These are phyloP conservation scores for Mycena latifolia DNA, from an alignment of 768 basidiomycete genomes.

Conservation along the genomic window DNA sequence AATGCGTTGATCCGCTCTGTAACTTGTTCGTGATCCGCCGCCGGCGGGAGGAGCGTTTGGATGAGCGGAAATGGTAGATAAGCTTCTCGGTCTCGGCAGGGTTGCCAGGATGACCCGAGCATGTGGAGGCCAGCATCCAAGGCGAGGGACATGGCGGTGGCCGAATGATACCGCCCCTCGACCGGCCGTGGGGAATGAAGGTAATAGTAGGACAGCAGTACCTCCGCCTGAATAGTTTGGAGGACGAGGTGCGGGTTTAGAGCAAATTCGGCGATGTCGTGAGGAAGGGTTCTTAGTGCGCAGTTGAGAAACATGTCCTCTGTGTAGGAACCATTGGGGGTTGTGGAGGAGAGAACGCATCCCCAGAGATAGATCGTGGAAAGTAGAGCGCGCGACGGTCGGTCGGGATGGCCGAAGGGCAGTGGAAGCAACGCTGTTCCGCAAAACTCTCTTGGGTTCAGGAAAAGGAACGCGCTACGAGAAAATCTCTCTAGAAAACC, in stretches of 20 bases:
- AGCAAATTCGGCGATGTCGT: slow-evolving; percentile 36
- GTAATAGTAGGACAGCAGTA: slow-evolving; percentile 57
- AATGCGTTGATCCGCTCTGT: slow-evolving; percentile 20
- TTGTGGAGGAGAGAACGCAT: slow-evolving; percentile 33
- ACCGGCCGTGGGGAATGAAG: slow-evolving; percentile 51
- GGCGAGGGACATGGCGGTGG: slow-evolving; percentile 55
- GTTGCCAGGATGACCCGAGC: slow-evolving; percentile 45
- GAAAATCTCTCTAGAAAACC: background rate
- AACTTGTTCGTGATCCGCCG: background rate
- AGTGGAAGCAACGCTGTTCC: background rate
- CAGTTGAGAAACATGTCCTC: slow-evolving; percentile 47
- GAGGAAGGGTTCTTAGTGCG: slow-evolving; percentile 44
- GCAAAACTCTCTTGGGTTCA: background rate
- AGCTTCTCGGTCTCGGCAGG: slow-evolving; percentile 48
- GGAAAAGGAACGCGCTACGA: background rate
- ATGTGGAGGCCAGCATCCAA: slow-evolving; percentile 2
- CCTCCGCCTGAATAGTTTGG: slow-evolving; percentile 49
- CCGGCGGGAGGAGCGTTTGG: background rate
- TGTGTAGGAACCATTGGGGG: slow-evolving; percentile 24
- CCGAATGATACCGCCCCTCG: slow-evolving; percentile 66
- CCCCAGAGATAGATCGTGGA: slow-evolving; percentile 45
- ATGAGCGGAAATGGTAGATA: background rate
- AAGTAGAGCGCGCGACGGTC: slow-evolving; percentile 36
- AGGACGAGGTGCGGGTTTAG: slow-evolving; percentile 45
- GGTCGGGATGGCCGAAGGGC: slow-evolving; percentile 1